Evolutionary conservation across 108 stramenopile species (phyloP).

Genomic region (Asterionellopsis glacialis): DNA sequence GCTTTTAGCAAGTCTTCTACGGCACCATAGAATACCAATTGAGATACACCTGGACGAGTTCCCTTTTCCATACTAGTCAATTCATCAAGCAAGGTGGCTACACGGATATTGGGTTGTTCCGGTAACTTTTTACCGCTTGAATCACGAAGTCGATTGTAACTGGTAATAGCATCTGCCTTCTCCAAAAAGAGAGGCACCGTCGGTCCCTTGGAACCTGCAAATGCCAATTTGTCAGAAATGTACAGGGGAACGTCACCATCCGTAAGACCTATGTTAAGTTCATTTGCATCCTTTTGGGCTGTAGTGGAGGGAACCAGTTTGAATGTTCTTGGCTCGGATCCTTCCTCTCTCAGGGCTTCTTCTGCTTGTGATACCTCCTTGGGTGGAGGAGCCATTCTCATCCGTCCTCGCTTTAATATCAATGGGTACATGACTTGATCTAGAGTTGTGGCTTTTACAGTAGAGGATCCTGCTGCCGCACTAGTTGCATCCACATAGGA

Average conservation of each 20-base stretch:
- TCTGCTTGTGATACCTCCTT: slow-evolving; percentile 30
- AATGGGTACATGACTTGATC: slow-evolving; percentile 57
- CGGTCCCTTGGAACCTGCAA: slow-evolving; percentile 39
- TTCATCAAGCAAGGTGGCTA: slow-evolving; percentile 35
- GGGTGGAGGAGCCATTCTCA: slow-evolving; percentile 35
- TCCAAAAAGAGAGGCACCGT: slow-evolving; percentile 48
- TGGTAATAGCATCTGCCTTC: slow-evolving; percentile 33
- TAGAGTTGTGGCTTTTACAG: slow-evolving; percentile 45
- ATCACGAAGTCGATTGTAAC: slow-evolving; percentile 40
- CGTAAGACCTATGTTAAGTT: slow-evolving; percentile 15
- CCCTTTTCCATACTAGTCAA: slow-evolving; percentile 51
- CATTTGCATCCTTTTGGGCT: slow-evolving; percentile 30
- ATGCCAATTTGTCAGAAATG: slow-evolving; percentile 43
- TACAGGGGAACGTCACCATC: slow-evolving; percentile 43
- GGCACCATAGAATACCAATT: slow-evolving; percentile 47
- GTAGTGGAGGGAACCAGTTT: slow-evolving; percentile 35
- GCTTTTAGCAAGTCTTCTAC: slow-evolving; percentile 45
- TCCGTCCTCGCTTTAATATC: slow-evolving; percentile 37
- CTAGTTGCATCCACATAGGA: slow-evolving; percentile 35
- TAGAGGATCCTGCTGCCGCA: slow-evolving; percentile 6
- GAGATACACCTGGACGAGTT: slow-evolving; percentile 39
- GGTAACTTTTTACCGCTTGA: slow-evolving; percentile 20
- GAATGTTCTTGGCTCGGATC: slow-evolving; percentile 8
- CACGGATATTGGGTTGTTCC: slow-evolving; percentile 36
- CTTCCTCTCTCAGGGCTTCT: slow-evolving; percentile 1